Evolutionary conservation across 345 rosid species (phyloP), one percentile per base, ranked within the genome.

Genomic region (Populus davidiana): DNA sequence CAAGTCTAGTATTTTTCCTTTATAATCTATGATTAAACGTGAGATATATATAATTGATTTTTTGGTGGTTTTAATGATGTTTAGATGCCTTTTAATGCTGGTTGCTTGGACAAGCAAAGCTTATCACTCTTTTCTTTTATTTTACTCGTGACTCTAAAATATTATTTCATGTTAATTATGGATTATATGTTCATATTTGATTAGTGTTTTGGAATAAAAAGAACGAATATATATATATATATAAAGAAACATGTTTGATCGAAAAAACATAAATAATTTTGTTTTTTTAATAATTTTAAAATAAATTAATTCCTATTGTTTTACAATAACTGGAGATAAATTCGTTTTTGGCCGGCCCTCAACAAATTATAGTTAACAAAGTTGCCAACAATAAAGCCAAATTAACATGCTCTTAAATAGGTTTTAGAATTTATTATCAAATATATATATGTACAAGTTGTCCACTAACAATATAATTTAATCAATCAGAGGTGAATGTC

Each of bases 31-130:
- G 27, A 21, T 43, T 38, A 36, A 39, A 70, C 43, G 16, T 47
- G 62, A 50, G 38, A 49, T 54, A 50, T n/a, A n/a, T n/a, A n/a
- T 71, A 64, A 69, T 71, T 38, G 35, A 35, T 8, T 27, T 78
- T 64, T 44, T 14, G 81, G 77, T 73, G n/a, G 76, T 35, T 56
- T 69, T 27, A 39, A 17, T 49, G 69, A 56, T 76, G 69, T n/a
- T 64, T 71, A 29, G 76, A 71, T 78, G 36, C 44, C 63, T 66
- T 75, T 5, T 47, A 47, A 33, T 31, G 47, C 56, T 38, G 74
- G 23, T 33, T 75, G 62, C 71, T 66, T 33, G 13, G 41, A 66
- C 29, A 49, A 47, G 71, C 71, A 74, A 64, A 5, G 21, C 5
- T 0, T 66, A 12, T 0, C n/a, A 8, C 16, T 47, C 41, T 18